phyloP scores from a whole-genome alignment of 805 yeast genomes.

The Yarrowia divulgata region DNA sequence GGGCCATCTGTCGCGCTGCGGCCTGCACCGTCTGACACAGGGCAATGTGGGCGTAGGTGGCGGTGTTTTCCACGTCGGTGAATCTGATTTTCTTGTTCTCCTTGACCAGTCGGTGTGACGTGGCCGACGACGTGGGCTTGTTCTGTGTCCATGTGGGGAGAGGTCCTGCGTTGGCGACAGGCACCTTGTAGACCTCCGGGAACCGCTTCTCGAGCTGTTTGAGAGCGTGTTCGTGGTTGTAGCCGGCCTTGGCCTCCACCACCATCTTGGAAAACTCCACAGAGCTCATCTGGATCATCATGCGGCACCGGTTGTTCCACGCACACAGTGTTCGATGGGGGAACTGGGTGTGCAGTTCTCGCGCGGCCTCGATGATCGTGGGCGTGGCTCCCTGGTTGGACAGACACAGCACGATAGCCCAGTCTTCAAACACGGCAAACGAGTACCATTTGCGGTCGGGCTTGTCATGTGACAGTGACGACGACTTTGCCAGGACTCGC shows the following conservation, averaged over 20 bases:
- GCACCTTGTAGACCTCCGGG: constrained; percentile 28
- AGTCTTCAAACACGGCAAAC: constrained; percentile 33
- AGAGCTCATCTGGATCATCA: constrained; percentile 30
- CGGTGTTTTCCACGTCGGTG: constrained; percentile 24
- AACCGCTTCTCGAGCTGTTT: constrained; percentile 22
- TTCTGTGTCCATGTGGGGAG: constrained; percentile 6
- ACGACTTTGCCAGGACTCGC: neutral
- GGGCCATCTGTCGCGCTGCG: constrained; percentile 37
- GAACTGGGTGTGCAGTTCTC: constrained; percentile 27
- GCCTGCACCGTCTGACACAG: constrained; percentile 30
- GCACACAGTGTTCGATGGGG: constrained; percentile 31
- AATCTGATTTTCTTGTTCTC: constrained; percentile 34
- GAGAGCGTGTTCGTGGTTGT: constrained; percentile 10
- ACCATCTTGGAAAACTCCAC: constrained; percentile 6
- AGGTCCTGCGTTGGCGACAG: neutral
- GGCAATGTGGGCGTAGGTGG: constrained; percentile 27
- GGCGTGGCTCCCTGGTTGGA: constrained; percentile 25
- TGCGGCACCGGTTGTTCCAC: constrained; percentile 31
- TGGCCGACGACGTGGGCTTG: constrained; percentile 9
- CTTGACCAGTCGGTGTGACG: constrained; percentile 22
- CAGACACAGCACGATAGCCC: constrained; percentile 35
- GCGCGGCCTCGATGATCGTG: constrained; percentile 28
- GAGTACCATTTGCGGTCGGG: constrained; percentile 39
- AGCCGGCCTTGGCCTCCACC: constrained; percentile 16
- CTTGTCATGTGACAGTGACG: constrained; percentile 27